phyloP scores from a whole-genome alignment of 345 rosid species.

The Pistacia atlantica region DNA sequence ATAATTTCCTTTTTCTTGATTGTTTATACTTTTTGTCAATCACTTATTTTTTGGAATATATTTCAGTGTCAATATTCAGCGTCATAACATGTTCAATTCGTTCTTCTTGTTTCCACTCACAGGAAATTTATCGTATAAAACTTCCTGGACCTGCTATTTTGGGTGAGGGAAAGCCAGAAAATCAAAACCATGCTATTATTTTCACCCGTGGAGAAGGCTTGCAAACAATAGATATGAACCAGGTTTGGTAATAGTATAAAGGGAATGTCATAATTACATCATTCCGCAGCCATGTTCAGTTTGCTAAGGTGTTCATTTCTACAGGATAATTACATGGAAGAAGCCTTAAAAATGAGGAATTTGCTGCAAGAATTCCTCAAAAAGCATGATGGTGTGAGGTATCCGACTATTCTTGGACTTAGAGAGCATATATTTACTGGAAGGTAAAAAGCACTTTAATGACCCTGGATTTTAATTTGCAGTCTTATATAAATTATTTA shows the following conservation, averaged over 20 bases:
- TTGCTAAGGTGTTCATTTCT: conserved; percentile 1
- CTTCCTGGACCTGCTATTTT: conserved; percentile 98
- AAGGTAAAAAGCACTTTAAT: conserved; percentile 53
- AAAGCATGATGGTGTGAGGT: conserved; percentile 90
- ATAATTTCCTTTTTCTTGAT: neutral
- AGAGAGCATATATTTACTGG: conserved; percentile 99
- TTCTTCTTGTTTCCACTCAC: conserved; percentile 11
- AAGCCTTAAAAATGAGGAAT: conserved; percentile 98
- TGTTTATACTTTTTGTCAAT: conserved; percentile 2
- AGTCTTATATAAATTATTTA: neutral
- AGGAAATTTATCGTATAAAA: conserved; percentile 91
- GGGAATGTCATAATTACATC: neutral
- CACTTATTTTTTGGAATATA: neutral
- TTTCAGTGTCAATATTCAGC: neutral
- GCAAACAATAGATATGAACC: conserved; percentile 99
- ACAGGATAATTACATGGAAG: conserved; percentile 92
- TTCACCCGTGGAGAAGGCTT: conserved; percentile 98
- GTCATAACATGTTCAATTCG: conserved; percentile 10
- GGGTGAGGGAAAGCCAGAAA: conserved; percentile 99
- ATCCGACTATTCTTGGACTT: conserved; percentile 94
- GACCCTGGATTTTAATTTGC: conserved; percentile 2
- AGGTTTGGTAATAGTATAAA: conserved; percentile 43
- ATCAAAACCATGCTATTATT: conserved; percentile 96
- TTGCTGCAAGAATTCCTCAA: conserved; percentile 91
- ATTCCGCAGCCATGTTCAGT: neutral